Evolutionary conservation across 2,329 filamentous ascomycete species (phyloP).

Genomic region (Dothidotthia symphoricarpi): DNA sequence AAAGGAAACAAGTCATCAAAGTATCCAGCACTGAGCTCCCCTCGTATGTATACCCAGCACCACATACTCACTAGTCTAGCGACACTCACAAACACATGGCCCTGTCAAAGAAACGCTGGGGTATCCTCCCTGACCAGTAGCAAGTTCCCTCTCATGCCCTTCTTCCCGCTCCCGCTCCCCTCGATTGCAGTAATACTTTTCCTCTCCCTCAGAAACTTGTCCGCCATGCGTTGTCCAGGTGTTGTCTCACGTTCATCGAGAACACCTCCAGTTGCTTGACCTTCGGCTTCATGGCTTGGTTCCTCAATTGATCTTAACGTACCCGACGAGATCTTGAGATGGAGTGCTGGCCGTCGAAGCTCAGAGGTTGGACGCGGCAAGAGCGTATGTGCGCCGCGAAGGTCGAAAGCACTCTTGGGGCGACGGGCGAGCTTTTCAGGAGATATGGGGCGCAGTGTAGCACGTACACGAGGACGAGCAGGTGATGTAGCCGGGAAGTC

Average conservation of each 20-base stretch:
- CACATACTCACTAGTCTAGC: too few species aligned
- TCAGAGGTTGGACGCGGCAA: constrained; percentile 8
- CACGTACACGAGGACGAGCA: constrained; percentile 15
- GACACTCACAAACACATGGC: neutral
- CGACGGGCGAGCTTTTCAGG: constrained; percentile 22
- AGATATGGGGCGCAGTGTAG: constrained; percentile 16
- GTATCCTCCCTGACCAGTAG: constrained; percentile 8
- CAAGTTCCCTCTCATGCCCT: neutral
- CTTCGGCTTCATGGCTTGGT: neutral
- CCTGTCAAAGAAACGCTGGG: constrained; percentile 8
- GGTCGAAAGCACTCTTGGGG: constrained; percentile 37
- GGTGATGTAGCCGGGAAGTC: constrained; percentile 6
- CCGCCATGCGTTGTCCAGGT: constrained; percentile 31
- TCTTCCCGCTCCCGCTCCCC: neutral
- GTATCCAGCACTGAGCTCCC: too few species aligned
- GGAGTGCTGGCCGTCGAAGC: constrained; percentile 3
- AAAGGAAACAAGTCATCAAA: too few species aligned
- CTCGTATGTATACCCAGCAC: too few species aligned
- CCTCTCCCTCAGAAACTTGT: constrained; percentile 26
- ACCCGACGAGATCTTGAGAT: constrained; percentile 6
- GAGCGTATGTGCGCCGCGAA: constrained; percentile 14
- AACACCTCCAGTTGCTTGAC: neutral
- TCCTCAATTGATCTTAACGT: too few species aligned
- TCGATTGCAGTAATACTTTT: constrained; percentile 6
- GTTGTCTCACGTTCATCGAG: constrained; percentile 13